Conservation (phyloP, 139 green algal genomes). For the Protoeuglena noctilucae region DNA sequence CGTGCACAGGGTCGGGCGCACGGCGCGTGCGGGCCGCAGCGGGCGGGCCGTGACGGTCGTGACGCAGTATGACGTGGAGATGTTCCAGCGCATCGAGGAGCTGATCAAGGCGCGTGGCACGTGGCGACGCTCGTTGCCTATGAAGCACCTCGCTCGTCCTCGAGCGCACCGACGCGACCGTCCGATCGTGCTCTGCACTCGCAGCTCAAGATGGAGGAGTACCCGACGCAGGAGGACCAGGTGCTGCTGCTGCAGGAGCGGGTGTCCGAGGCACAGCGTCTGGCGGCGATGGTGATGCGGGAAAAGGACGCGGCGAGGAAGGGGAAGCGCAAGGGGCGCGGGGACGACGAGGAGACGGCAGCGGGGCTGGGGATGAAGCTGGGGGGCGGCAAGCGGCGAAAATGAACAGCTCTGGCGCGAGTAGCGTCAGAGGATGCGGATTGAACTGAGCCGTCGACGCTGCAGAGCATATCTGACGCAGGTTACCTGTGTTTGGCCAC, state of each 20-base stretch:
- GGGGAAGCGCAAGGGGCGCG: constrained; percentile 14
- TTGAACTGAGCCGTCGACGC: too few species aligned
- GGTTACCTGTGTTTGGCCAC: too few species aligned
- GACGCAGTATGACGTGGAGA: constrained; percentile 98
- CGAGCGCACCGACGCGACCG: too few species aligned
- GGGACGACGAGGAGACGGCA: constrained; percentile 16
- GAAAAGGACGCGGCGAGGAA: constrained; percentile 34
- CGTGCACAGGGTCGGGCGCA: constrained; percentile 88
- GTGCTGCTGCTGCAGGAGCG: constrained; percentile 70
- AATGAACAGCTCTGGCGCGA: too few species aligned
- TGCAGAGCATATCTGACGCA: too few species aligned
- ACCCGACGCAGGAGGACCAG: constrained; percentile 48
- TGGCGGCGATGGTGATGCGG: constrained; percentile 24
- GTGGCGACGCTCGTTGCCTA: too few species aligned
- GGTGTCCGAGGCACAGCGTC: constrained; percentile 58
- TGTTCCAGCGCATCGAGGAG: constrained; percentile 93
- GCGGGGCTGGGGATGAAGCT: neutral
- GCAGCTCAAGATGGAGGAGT: constrained; percentile 47
- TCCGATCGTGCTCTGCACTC: too few species aligned
- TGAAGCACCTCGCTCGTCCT: too few species aligned
- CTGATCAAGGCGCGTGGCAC: constrained; percentile 38
- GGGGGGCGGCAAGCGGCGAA: too few species aligned
- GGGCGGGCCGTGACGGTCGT: constrained; percentile 82
- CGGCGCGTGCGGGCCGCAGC: constrained; percentile 75
- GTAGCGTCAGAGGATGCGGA: too few species aligned